These are phyloP conservation scores for Chlorophyllum brunneum DNA, from an alignment of 768 basidiomycete genomes.

Conservation along the genomic window DNA sequence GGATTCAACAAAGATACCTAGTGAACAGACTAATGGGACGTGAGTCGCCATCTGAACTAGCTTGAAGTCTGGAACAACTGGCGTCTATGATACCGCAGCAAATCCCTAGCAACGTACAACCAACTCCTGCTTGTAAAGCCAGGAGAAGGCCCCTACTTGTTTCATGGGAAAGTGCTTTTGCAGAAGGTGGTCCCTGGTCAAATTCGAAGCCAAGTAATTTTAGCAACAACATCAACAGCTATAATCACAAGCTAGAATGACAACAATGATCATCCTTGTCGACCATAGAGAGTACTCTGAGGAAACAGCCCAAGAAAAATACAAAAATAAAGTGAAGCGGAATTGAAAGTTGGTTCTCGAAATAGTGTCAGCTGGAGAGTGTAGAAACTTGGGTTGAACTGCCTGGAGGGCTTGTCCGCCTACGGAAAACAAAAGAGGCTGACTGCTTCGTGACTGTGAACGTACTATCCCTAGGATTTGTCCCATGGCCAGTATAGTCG, in stretches of 20 bases:
- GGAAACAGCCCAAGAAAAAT: too few species aligned
- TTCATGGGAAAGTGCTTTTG: not conserved
- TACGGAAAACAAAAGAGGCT: slow-evolving; percentile 10
- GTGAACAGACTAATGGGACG: too few species aligned
- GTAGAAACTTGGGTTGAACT: not conserved
- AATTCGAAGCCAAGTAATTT: not conserved
- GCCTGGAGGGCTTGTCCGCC: not conserved
- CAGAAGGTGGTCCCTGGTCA: not conserved
- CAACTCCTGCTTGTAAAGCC: too few species aligned
- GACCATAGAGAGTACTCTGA: too few species aligned
- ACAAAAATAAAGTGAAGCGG: not conserved
- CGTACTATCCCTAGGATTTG: not conserved
- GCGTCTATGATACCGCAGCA: too few species aligned
- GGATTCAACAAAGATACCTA: too few species aligned
- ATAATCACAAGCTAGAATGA: not conserved
- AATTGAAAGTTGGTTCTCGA: not conserved
- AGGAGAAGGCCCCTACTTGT: not conserved
- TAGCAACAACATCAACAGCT: not conserved
- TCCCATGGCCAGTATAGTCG: slow-evolving; percentile 5
- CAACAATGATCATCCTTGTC: not conserved
- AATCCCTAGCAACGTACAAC: too few species aligned
- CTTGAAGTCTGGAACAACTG: too few species aligned
- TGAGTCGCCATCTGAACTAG: too few species aligned
- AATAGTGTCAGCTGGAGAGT: not conserved
- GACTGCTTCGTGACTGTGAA: slow-evolving; percentile 10